These are phyloP conservation scores for Fusarium irregulare DNA, from an alignment of 2,329 filamentous ascomycete genomes.

Conservation along the genomic window DNA sequence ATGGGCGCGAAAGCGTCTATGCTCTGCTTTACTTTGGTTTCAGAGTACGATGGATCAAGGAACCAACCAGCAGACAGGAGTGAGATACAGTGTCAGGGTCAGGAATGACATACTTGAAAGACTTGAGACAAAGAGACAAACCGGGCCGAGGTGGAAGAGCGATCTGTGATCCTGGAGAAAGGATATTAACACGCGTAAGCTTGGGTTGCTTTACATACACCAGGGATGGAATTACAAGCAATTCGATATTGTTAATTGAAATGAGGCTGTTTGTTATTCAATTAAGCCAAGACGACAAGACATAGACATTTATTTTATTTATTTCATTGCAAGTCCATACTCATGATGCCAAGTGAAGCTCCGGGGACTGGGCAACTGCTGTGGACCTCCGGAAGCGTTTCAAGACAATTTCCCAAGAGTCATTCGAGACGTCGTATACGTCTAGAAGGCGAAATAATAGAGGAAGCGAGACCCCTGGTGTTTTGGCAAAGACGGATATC, in stretches of 20 bases:
- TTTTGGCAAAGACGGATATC: conserved; percentile 36
- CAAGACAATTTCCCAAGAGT: conserved; percentile 38
- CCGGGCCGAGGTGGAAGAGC: conserved; percentile 22
- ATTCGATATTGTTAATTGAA: background rate
- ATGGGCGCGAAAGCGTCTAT: conserved; percentile 34
- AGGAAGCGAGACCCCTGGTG: conserved; percentile 30
- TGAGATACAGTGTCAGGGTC: conserved; percentile 36
- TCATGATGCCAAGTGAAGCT: conserved; percentile 22
- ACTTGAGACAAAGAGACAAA: conserved; percentile 30
- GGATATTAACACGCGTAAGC: conserved; percentile 37
- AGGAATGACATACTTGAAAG: conserved; percentile 22
- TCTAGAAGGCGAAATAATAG: conserved; percentile 29
- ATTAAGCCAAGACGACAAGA: conserved; percentile 25
- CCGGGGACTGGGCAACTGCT: background rate
- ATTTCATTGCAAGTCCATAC: conserved; percentile 13
- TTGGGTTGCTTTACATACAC: background rate
- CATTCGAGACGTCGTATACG: conserved; percentile 32
- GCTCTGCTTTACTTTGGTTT: conserved; percentile 34
- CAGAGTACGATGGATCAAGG: conserved; percentile 28
- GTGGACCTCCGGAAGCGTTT: conserved; percentile 25
- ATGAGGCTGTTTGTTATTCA: background rate
- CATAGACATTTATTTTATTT: conserved; percentile 9
- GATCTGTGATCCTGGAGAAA: conserved; percentile 17
- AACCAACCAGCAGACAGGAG: conserved; percentile 36
- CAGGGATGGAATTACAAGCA: background rate